Evolutionary conservation across 139 green algal species (phyloP).

Genomic region (Volvox reticuliferus): DNA sequence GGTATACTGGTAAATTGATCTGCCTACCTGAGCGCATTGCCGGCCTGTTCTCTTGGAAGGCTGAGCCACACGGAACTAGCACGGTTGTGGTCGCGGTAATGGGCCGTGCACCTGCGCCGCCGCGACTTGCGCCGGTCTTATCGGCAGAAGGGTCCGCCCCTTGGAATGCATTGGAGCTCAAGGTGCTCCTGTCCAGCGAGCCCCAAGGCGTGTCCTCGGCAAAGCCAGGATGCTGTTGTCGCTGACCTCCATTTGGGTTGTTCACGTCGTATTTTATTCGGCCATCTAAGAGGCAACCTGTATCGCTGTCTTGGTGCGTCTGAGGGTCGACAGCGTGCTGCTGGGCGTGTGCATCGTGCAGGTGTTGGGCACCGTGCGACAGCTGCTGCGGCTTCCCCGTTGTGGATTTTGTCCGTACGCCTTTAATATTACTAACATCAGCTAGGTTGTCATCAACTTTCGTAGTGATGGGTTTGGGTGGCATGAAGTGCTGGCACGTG

Average conservation of each 20-base stretch:
- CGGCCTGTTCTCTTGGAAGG: background rate
- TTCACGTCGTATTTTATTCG: too few relatives aligned
- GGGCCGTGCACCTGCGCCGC: background rate
- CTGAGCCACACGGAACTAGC: background rate
- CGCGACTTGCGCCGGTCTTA: background rate
- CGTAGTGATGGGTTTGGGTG: constrained; percentile 6
- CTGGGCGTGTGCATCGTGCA: background rate
- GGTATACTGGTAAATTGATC: too few relatives aligned
- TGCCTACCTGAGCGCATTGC: background rate
- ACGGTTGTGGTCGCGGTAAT: background rate
- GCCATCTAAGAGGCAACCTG: too few relatives aligned
- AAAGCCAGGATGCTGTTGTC: too few relatives aligned
- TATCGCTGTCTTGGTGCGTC: too few relatives aligned
- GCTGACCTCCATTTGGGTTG: too few relatives aligned
- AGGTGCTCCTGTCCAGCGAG: too few relatives aligned
- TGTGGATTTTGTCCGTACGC: background rate
- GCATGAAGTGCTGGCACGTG: constrained; percentile 7
- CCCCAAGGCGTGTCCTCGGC: too few relatives aligned
- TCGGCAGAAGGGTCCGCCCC: too few relatives aligned
- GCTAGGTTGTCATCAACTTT: background rate
- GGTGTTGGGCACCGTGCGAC: background rate
- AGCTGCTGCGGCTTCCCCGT: background rate
- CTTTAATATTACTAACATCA: background rate
- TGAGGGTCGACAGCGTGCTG: too few relatives aligned
- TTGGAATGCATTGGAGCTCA: background rate